Evolutionary conservation across 2,329 filamentous ascomycete species (phyloP).

Genomic region (Pseudocercospora musae): DNA sequence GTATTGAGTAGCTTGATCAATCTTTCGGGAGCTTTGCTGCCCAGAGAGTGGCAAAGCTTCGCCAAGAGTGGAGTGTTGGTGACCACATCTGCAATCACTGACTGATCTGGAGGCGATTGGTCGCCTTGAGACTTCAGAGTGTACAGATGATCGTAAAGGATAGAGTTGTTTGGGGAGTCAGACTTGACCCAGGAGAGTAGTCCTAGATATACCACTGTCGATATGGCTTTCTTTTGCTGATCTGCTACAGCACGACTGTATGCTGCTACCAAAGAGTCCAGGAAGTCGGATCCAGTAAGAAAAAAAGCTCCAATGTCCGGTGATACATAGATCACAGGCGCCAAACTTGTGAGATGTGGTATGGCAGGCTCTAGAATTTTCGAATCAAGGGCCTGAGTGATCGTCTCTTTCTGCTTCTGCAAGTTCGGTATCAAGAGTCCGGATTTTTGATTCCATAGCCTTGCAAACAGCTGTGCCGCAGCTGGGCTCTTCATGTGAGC

Average conservation of each 20-base stretch:
- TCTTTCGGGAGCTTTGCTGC: constrained; percentile 52
- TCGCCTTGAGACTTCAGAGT: constrained; percentile 70
- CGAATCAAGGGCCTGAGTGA: constrained; percentile 63
- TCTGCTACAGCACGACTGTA: constrained; percentile 61
- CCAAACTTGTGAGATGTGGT: constrained; percentile 54
- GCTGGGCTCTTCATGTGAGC: constrained; percentile 64
- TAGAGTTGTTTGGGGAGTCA: constrained; percentile 65
- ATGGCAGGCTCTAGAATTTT: constrained; percentile 29
- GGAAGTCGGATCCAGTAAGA: constrained; percentile 80
- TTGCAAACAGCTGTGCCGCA: constrained; percentile 47
- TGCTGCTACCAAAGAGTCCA: constrained; percentile 69
- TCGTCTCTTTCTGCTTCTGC: constrained; percentile 57
- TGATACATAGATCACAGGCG: constrained; percentile 61
- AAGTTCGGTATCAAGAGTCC: constrained; percentile 54
- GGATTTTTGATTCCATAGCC: constrained; percentile 54
- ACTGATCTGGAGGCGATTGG: constrained; percentile 52
- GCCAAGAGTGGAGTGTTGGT: constrained; percentile 74
- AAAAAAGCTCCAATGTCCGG: constrained; percentile 59
- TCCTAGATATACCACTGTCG: constrained; percentile 72
- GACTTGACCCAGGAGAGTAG: constrained; percentile 67
- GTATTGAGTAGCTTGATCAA: constrained; percentile 60
- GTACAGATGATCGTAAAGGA: constrained; percentile 80
- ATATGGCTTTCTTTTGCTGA: constrained; percentile 62
- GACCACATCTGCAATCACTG: constrained; percentile 76
- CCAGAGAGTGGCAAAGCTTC: constrained; percentile 56